Conservation (phyloP, 306 rosid genomes). For the Cucurbita ficifolia region DNA sequence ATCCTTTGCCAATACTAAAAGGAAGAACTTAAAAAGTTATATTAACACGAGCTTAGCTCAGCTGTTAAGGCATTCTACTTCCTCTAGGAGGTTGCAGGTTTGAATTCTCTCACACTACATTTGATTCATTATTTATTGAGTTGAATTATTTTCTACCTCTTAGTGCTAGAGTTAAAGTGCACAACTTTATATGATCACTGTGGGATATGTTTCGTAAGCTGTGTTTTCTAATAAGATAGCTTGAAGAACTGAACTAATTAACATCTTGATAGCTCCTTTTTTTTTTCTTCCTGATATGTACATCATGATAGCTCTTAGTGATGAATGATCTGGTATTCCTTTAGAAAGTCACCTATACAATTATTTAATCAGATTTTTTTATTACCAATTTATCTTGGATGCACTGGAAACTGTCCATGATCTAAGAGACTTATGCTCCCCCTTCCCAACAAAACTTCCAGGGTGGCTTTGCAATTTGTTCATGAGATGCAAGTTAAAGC, state of each 20-base stretch:
- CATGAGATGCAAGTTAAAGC: conserved; percentile 78
- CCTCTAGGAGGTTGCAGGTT: background rate
- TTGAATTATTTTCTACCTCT: background rate
- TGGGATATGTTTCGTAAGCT: background rate
- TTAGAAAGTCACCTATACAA: background rate
- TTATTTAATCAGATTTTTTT: background rate
- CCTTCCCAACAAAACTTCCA: conserved; percentile 5
- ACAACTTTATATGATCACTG: background rate
- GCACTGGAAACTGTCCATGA: background rate
- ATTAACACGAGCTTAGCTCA: background rate
- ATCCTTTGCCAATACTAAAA: background rate
- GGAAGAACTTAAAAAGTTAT: background rate
- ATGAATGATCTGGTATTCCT: background rate
- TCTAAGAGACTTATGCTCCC: background rate
- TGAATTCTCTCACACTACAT: too few species aligned
- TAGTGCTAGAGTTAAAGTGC: background rate
- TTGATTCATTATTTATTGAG: background rate
- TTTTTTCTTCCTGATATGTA: background rate
- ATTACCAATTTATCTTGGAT: background rate
- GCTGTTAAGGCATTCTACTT: too few species aligned
- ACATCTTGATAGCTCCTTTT: background rate
- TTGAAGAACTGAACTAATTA: background rate
- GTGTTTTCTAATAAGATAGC: background rate
- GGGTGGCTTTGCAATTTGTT: conserved; percentile 77
- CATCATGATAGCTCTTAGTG: background rate